Conservation (phyloP, 768 basidiomycete species). For the Tricholoma sp. region DNA sequence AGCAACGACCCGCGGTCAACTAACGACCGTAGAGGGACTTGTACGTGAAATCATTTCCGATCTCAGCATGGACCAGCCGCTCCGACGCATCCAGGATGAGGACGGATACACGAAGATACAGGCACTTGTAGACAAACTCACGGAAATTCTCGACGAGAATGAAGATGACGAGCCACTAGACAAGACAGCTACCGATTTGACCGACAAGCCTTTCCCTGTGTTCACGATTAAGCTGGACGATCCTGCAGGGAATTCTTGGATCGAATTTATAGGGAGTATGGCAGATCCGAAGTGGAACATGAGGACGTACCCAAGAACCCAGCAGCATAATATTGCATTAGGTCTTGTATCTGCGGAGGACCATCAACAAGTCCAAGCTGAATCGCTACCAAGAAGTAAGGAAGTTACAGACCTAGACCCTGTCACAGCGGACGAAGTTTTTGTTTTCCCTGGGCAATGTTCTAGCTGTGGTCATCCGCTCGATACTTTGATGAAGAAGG, state of each 20-base stretch:
- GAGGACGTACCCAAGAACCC: conserved; percentile 72
- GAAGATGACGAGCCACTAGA: conserved; percentile 34
- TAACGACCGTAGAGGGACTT: conserved; percentile 96
- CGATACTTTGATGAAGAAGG: conserved; percentile 92
- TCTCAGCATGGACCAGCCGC: conserved; percentile 74
- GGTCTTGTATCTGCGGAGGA: conserved; percentile 62
- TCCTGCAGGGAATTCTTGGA: conserved; percentile 93
- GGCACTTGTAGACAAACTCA: conserved; percentile 60
- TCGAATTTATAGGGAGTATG: conserved; percentile 84
- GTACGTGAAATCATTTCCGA: conserved; percentile 79
- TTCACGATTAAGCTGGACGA: conserved; percentile 90
- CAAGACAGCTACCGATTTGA: conserved; percentile 30
- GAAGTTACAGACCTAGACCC: conserved; percentile 19
- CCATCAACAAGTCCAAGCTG: conserved; percentile 12
- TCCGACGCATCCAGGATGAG: conserved; percentile 77
- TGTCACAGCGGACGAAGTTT: conserved; percentile 77
- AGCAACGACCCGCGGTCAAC: conserved; percentile 73
- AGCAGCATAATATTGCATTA: conserved; percentile 74
- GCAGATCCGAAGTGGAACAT: conserved; percentile 92
- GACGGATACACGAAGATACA: conserved; percentile 71
- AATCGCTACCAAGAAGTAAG: not conserved
- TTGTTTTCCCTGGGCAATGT: conserved; percentile 69
- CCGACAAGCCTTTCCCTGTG: conserved; percentile 52
- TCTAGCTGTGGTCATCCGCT: conserved; percentile 81
- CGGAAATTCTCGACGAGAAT: conserved; percentile 56